Percentiles rank a stretch among this genome's conserved stretches.
phyloP scores from a whole-genome alignment of 176 grass and related monocot species.

The Phragmites australis region DNA sequence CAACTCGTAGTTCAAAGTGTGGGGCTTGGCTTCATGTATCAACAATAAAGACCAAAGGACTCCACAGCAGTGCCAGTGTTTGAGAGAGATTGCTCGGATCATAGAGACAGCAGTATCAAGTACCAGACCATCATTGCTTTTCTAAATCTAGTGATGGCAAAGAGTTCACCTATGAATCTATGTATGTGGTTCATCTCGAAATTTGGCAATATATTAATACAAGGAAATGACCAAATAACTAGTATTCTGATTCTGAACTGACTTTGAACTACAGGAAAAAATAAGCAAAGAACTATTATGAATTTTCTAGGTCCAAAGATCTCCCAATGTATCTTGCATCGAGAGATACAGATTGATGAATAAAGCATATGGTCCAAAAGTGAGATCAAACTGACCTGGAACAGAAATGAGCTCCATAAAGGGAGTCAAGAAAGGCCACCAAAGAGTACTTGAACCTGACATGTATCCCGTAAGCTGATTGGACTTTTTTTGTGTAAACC shows the following conservation, averaged over 20 bases:
- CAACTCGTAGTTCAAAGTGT: slow-evolving; percentile 10
- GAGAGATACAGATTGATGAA: slow-evolving; percentile 31
- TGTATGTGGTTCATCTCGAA: neutral
- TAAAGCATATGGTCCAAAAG: slow-evolving; percentile 44
- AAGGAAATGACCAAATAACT: neutral
- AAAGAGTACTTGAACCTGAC: slow-evolving; percentile 35
- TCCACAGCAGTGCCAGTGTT: neutral
- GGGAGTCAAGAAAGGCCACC: slow-evolving; percentile 33
- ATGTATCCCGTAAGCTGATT: slow-evolving; percentile 15
- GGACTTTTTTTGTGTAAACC: slow-evolving; percentile 26
- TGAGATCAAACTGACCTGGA: slow-evolving; percentile 43
- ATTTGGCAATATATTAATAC: neutral
- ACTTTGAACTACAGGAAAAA: neutral
- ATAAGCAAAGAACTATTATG: neutral
- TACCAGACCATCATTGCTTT: slow-evolving; percentile 13
- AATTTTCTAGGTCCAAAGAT: neutral
- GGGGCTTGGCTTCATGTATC: slow-evolving; percentile 39
- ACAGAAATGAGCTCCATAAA: slow-evolving; percentile 45
- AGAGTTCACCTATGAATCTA: neutral
- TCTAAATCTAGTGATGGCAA: neutral
- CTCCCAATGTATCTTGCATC: slow-evolving; percentile 5
- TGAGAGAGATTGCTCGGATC: slow-evolving; percentile 18
- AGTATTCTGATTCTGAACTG: neutral
- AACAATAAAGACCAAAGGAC: slow-evolving; percentile 22
- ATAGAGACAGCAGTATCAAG: neutral